phyloP scores from a whole-genome alignment of 2,329 filamentous ascomycete genomes.

The Claviceps pusilla region DNA sequence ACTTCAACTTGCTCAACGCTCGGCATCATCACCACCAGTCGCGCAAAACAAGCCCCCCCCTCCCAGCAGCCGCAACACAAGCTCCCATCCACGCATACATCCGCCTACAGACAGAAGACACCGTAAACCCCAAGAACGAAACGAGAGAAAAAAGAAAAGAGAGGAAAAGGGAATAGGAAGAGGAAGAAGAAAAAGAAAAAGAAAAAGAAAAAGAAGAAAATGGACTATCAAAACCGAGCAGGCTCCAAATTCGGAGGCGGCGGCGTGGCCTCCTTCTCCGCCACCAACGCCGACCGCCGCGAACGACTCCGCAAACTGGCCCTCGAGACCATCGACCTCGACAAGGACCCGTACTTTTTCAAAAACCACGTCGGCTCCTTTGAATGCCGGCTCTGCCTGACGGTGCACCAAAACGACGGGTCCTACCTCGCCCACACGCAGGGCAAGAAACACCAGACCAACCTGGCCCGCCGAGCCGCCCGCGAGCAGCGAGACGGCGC shows the following conservation, averaged over 20 bases:
- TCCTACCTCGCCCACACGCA: constrained; percentile 98
- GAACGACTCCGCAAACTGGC: constrained; percentile 96
- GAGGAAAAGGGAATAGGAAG: no score
- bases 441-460: constrained; percentile 97
- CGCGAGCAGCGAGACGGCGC: constrained; percentile 84
- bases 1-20: no score
- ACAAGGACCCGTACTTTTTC: constrained; percentile 99
- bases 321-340: constrained; percentile 95
- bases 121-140: no score
- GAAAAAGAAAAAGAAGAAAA: constrained; percentile 14
- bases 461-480: constrained; percentile 88
- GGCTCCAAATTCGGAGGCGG: constrained; percentile 97
- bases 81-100: no score
- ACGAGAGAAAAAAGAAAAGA: no score
- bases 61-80: no score
- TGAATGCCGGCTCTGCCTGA: constrained; percentile 91
- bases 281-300: constrained; percentile 90
- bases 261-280: constrained; percentile 83
- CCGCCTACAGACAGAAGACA: no score
- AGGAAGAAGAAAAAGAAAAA: background rate
- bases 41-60: no score
- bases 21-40: no score
- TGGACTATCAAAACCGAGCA: constrained; percentile 78
- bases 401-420: constrained; percentile 96
- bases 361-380: constrained; percentile 98